Conservation (phyloP, 1,139 yeast genomes). For the Hyphopichia khmerensis region DNA sequence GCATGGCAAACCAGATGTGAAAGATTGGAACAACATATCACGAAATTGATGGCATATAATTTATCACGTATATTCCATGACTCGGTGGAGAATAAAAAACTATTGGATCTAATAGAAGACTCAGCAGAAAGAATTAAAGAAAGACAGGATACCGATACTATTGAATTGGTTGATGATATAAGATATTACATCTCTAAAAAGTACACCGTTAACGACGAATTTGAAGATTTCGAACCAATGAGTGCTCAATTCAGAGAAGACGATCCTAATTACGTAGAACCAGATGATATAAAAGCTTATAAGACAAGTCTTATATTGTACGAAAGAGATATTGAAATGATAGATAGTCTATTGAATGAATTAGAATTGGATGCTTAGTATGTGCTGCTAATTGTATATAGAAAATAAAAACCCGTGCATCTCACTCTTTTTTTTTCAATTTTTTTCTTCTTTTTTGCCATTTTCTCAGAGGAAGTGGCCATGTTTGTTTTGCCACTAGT, state of each 20-base stretch:
- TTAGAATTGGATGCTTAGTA: slow-evolving; percentile 47
- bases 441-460: not conserved
- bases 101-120: slow-evolving; percentile 26
- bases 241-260: slow-evolving; percentile 13
- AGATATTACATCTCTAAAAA: slow-evolving; percentile 60
- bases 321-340: slow-evolving; percentile 36
- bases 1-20: slow-evolving; percentile 71
- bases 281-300: slow-evolving; percentile 31
- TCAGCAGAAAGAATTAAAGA: slow-evolving; percentile 58
- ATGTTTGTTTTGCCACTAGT: not conserved
- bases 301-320: slow-evolving; percentile 19
- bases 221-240: slow-evolving; percentile 28
- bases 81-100: slow-evolving; percentile 20
- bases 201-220: slow-evolving; percentile 35
- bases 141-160: slow-evolving; percentile 75
- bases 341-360: slow-evolving; percentile 44
- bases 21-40: slow-evolving; percentile 62
- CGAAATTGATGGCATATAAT: slow-evolving; percentile 55
- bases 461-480: too few relatives aligned
- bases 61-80: slow-evolving; percentile 36
- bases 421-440: not conserved
- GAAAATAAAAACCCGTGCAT: not conserved
- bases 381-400: too few relatives aligned
- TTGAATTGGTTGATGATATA: slow-evolving; percentile 76
- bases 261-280: slow-evolving; percentile 7